Base-by-base conservation (phyloP, 345 rosid genomes). In the Fremontodendron californicum region DNA sequence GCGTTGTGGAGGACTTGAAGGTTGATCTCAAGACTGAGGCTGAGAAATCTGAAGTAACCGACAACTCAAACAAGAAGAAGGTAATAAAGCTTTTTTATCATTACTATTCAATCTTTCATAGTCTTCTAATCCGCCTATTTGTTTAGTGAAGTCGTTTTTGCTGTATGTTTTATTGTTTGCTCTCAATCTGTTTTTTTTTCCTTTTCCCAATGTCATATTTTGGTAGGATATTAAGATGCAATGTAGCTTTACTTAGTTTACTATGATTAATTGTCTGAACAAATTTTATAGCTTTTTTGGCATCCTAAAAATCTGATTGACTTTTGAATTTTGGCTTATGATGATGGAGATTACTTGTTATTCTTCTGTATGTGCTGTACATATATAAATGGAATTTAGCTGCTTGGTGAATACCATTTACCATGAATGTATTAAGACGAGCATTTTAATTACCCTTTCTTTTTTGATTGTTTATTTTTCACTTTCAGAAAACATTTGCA, bases 21-120 rank as follows among this genome's bases (percentile, higher is more conserved):
- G 99, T 96, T 39, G 98, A 96, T 78, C 92, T 96, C 71, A 96
- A 92, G 87, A 88, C 94, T 0, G 99, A 96, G 85, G 98, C 99
- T 2, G 98, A 93, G 87, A 91, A 85, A 73, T 77, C 92, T 0
- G 97, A 89, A 0, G 96, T 88, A 42, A 81, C 65, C 74, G 96
- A 88, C 18, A 81, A 88, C 43, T 76, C 84, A 63, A 71, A 49
- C 60, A 92, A 76, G 81, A 91, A 85, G 92, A 95, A 90, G 96
- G 98, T 93, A 82, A n/a, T 31, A 2, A 15, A 71, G 3, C 25
- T 8, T 16, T 77, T 3, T n/a, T 19, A 1, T 19, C 25, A 31
- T 21, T 29, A 5, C 2, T n/a, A 27, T 21, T 62, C 23, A 10
- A 45, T 29, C 9, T 8, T 21, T 54, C 4, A 0, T 25, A 68